A percentile compares a stretch with the other conserved stretches of the same genome.
Conservation (phyloP, 1,139 yeast species). For the Taphrina wiesneri region DNA sequence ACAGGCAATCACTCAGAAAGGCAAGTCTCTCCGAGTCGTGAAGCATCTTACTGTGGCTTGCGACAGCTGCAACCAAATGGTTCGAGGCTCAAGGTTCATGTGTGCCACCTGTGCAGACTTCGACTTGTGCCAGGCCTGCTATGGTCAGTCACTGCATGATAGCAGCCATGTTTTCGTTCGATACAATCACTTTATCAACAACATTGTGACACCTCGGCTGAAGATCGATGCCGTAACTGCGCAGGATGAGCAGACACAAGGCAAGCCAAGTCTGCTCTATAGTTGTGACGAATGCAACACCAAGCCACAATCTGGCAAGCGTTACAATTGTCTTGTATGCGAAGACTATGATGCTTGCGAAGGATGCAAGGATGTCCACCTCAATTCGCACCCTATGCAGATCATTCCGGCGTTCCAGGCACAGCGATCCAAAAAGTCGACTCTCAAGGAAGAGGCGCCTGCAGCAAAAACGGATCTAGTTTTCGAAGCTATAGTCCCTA, state of each 20-base stretch:
- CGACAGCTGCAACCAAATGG: constrained; percentile 37
- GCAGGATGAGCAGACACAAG: not conserved
- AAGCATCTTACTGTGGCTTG: constrained; percentile 32
- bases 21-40: not conserved
- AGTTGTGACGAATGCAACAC: not conserved
- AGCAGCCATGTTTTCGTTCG: constrained; percentile 19
- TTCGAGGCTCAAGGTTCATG: constrained; percentile 51
- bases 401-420: constrained; percentile 4
- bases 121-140: constrained; percentile 53
- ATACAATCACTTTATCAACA: constrained; percentile 15
- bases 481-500: not conserved
- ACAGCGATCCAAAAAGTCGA: not conserved
- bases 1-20: not conserved
- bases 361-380: not conserved
- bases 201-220: constrained; percentile 5
- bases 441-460: not conserved
- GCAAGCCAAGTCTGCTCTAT: not conserved
- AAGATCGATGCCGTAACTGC: not conserved
- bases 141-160: constrained; percentile 11
- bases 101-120: constrained; percentile 53
- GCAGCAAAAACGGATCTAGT: no score
- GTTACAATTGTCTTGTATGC: constrained; percentile 45
- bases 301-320: constrained; percentile 39
- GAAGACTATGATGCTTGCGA: constrained; percentile 45
- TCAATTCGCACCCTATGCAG: constrained; percentile 4